Base-by-base conservation (phyloP, 1,139 yeast genomes). In the Eremothecium cymbalariae region DNA sequence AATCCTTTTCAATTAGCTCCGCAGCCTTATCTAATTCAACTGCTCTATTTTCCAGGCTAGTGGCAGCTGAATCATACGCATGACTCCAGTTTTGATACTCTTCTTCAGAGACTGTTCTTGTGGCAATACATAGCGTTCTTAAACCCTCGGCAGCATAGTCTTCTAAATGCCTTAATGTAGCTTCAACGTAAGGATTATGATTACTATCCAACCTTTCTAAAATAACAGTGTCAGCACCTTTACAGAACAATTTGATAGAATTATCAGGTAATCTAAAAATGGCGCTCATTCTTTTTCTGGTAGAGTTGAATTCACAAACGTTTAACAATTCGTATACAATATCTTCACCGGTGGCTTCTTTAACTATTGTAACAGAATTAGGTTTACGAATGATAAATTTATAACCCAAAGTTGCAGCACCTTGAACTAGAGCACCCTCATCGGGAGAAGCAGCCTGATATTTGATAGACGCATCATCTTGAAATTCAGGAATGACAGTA, bases 391-490 rank as follows among this genome's bases (percentile, higher is more conserved):
- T 75, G 8, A 73, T 70, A 55, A 93, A 93, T 45, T 72, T 78
- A 56, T 81, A 90, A 0, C 96, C 97, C 36, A 90, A 65, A 50
- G 67, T 69, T 1, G 96, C 93, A 13, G 96, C 98, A 39, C 98
- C 98, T 50, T 90, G 88, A 3, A 93, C 99, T 43, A 93, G 67
- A 0, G 99, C 99, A 38, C 98, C 98, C 65, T 93, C 98, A 62
- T 93, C 99, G 1, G 98, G 98, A 2, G 97, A 88, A 0, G 98
- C 96, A 1, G 99, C 98, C 62, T 93, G 98, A 55, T 93, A 93
- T 56, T 84, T 88, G 46, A 90, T 79, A 1, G 66, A 51, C 0
- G 82, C 82, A 35, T 72, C 70, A 1, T 54, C 50, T 40, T 70
- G 70, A 12, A 72, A 67, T 57, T 93, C 98, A 0, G 98, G 98